Evolutionary conservation across 305 asterid genomes (phyloP).

Genomic region (Fraxinus paxiana): DNA sequence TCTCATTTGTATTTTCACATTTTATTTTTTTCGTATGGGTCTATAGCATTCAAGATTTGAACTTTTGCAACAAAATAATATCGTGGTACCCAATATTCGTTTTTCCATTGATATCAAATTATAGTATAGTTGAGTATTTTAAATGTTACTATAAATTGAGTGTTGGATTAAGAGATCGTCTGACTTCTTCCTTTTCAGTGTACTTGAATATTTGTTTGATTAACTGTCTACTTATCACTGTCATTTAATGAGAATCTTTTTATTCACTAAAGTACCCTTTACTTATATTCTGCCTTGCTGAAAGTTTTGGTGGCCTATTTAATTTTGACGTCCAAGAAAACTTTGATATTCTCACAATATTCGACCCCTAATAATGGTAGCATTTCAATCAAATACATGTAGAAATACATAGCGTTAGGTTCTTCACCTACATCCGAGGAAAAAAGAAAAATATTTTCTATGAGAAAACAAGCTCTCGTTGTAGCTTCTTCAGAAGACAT

Average conservation of each 20-base stretch:
- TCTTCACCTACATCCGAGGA: no score
- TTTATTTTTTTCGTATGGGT: neutral
- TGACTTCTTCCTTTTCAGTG: neutral
- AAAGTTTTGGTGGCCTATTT: neutral
- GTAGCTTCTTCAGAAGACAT: neutral
- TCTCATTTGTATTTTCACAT: neutral
- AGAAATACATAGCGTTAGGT: no score
- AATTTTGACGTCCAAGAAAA: neutral
- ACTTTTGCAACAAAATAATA: neutral
- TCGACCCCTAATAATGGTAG: neutral
- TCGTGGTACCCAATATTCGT: neutral
- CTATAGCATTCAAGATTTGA: neutral
- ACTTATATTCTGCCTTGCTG: neutral
- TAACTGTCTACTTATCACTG: neutral
- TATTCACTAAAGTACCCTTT: neutral
- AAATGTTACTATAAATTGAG: neutral
- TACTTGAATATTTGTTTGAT: neutral
- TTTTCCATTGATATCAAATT: neutral
- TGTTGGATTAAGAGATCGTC: neutral
- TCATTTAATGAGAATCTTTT: neutral
- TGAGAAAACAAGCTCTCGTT: neutral
- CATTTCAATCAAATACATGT: no score
- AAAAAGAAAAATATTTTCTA: neutral
- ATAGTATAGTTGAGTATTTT: neutral
- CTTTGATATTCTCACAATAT: neutral